These are phyloP conservation scores for Mycena albidolilacea DNA, from an alignment of 768 basidiomycete genomes.

Conservation along the genomic window DNA sequence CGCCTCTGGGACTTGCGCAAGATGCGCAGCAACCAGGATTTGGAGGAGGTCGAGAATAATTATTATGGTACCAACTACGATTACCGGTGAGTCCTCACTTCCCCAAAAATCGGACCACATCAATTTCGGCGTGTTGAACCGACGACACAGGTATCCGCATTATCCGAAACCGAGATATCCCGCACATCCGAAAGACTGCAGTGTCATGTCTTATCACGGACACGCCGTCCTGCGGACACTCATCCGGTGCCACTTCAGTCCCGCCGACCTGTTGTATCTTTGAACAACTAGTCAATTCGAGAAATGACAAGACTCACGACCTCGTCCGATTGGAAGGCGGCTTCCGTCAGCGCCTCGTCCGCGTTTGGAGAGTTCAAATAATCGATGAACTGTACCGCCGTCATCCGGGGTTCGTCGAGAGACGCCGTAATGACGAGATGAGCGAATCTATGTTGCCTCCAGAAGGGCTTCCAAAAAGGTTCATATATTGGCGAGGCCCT, in stretches of 20 bases:
- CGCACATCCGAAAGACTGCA: slow-evolving; percentile 91
- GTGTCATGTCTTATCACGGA: slow-evolving; percentile 95
- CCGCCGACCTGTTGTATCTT: slow-evolving; percentile 53
- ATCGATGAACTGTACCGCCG: slow-evolving; percentile 56
- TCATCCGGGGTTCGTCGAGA: slow-evolving; percentile 51
- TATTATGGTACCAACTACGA: slow-evolving; percentile 79
- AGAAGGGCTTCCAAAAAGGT: slow-evolving; percentile 62
- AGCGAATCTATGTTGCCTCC: slow-evolving; percentile 64
- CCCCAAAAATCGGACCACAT: too few relatives aligned
- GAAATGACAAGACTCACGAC: slow-evolving; percentile 54
- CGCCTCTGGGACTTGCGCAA: slow-evolving; percentile 95
- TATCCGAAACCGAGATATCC: slow-evolving; percentile 75
- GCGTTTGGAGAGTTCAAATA: slow-evolving; percentile 47
- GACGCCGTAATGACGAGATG: slow-evolving; percentile 62
- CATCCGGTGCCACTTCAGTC: slow-evolving; percentile 97
- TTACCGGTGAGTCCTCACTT: slow-evolving; percentile 76
- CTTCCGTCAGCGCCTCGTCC: slow-evolving; percentile 52
- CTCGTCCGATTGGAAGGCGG: slow-evolving; percentile 62
- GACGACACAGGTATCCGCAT: slow-evolving; percentile 64
- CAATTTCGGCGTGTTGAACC: background rate
- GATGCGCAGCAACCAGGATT: slow-evolving; percentile 85
- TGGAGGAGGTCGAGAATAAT: slow-evolving; percentile 64
- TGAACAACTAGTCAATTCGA: slow-evolving; percentile 15
- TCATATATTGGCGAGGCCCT: slow-evolving; percentile 62
- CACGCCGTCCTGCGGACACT: slow-evolving; percentile 92